Base-by-base conservation (phyloP, 2,329 filamentous ascomycete genomes). In the Truncatella angustata region DNA sequence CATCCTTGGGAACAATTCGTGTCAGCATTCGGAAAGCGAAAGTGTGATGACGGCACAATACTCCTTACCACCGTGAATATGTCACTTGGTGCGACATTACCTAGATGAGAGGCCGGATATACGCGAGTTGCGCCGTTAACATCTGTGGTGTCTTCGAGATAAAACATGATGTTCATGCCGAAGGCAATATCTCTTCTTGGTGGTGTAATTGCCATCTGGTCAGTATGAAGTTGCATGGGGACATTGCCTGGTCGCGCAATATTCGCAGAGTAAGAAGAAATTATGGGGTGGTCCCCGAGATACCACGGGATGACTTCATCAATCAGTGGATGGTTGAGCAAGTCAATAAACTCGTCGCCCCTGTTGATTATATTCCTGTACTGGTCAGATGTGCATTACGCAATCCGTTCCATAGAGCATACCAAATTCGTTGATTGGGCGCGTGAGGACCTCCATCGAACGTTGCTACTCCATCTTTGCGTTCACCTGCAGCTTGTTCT, bases 71-170 rank as follows among this genome's bases (percentile, higher is more conserved):
- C 59, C 58, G 7, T 57, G 16, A 66, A 54, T 43, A 66, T 61
- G 18, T 60, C 61, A 2, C 62, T 61, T 4, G 60, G 48, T 39
- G 62, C 62, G 36, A 63, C 39, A 21, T 54, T 32, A 16, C 60
- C 60, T 5, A 50, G 39, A 54, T 65, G 62, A 9, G 55, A 60
- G 2, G 51, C 58, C 1, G 63, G 63, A 35, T 67, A 52, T 54
- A 65, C 62, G 56, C 67, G 56, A 4, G 63, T 66, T n/a, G 44
- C 62, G 28, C 62, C 63, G 49, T 60, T 64, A 30, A 58, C 63
- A 42, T 71, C 68, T 3, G 63, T 68, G 7, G 59, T 63, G 35
- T 73, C 70, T 1, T 60, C 60, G 1, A 69, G 59, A 40, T 56
- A 64, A 36, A 49, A 63, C 49, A 61, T 56, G 42, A 62, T 55